phyloP scores from a whole-genome alignment of 1,139 yeast genomes.

The Sugiyamaella japonica region DNA sequence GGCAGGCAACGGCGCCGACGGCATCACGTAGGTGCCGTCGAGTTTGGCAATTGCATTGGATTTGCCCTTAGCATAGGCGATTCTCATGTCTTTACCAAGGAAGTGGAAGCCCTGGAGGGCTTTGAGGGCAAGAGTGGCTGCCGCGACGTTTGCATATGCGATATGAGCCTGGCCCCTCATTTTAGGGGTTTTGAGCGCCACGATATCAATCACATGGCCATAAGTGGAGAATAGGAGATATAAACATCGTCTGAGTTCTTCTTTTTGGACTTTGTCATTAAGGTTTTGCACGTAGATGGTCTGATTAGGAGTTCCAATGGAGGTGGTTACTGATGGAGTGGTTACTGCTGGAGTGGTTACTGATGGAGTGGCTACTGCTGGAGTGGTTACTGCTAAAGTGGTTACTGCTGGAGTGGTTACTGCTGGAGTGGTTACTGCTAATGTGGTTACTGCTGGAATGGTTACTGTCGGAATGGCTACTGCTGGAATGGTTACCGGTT shows the following conservation, averaged over 20 bases:
- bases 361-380: not conserved
- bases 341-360: not conserved
- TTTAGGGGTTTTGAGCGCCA: slow-evolving; percentile 48
- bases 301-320: slow-evolving; percentile 40
- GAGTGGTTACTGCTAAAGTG: not conserved
- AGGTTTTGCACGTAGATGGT: slow-evolving; percentile 68
- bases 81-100: slow-evolving; percentile 56
- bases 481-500: too few species aligned
- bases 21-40: slow-evolving; percentile 36
- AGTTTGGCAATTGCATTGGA: slow-evolving; percentile 38
- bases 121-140: slow-evolving; percentile 56
- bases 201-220: slow-evolving; percentile 66
- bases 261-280: slow-evolving; percentile 57
- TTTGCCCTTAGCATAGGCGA: slow-evolving; percentile 49
- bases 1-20: slow-evolving; percentile 22
- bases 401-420: not conserved
- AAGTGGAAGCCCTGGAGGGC: slow-evolving; percentile 51
- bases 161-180: slow-evolving; percentile 82
- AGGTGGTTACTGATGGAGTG: not conserved
- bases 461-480: not conserved
- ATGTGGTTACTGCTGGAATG: slow-evolving; percentile 9
- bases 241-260: slow-evolving; percentile 53
- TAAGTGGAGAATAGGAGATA: slow-evolving; percentile 64
- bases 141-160: slow-evolving; percentile 50
- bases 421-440: not conserved